Evolutionary conservation across 345 rosid species (phyloP).

Genomic region (Crucihimalaya himalaica): DNA sequence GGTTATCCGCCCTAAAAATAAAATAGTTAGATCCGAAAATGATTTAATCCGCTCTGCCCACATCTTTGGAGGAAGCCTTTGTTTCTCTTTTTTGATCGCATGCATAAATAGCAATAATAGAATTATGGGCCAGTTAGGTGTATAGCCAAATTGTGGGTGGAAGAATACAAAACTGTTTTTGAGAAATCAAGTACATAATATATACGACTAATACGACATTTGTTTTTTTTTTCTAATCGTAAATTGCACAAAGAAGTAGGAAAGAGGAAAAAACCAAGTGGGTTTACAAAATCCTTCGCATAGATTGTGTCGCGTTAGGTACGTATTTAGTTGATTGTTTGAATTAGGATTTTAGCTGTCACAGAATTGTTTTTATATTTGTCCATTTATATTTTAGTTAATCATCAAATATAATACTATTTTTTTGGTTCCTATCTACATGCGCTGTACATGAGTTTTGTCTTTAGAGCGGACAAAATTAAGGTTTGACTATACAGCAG

Average conservation of each 20-base stretch:
- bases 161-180: background rate
- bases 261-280: conserved; percentile 34
- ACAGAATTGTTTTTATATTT: conserved; percentile 14
- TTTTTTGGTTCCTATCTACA: conserved; percentile 23
- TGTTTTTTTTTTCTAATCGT: background rate
- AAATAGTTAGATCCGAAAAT: too few relatives aligned
- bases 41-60: background rate
- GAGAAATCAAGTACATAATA: background rate
- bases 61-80: too few relatives aligned
- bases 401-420: background rate
- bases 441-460: conserved; percentile 34
- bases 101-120: background rate
- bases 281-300: conserved; percentile 1
- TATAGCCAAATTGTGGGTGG: background rate
- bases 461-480: conserved; percentile 30
- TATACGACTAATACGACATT: background rate
- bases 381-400: conserved; percentile 10
- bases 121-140: background rate
- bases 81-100: background rate
- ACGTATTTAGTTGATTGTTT: conserved; percentile 21
- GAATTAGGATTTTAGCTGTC: conserved; percentile 35
- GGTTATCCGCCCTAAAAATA: too few relatives aligned
- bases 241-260: conserved; percentile 14
- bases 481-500: conserved; percentile 32
- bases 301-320: conserved; percentile 32